These are phyloP conservation scores for Paraphaeosphaeria minitans DNA, from an alignment of 2,329 filamentous ascomycete species.

Conservation along the genomic window DNA sequence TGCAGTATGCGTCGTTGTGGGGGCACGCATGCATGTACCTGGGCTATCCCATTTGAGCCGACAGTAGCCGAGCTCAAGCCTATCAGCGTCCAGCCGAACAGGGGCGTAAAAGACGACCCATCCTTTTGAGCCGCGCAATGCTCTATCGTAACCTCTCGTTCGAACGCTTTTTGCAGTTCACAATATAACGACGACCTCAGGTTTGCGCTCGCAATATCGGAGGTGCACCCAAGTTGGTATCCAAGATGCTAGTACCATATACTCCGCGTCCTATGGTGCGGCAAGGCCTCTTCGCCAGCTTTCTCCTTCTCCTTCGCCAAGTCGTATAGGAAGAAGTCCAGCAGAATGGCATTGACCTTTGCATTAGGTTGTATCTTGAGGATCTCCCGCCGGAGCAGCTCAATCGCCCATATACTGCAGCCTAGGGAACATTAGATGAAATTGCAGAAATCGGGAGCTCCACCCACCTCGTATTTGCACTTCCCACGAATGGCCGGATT, in stretches of 20 bases:
- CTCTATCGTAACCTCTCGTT: background rate
- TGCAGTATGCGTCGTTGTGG: background rate
- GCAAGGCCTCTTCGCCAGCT: constrained; percentile 55
- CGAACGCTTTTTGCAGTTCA: background rate
- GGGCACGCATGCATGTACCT: background rate
- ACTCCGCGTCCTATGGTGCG: constrained; percentile 87
- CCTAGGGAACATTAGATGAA: constrained; percentile 53
- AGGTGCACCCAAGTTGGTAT: background rate
- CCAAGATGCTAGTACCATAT: constrained; percentile 77
- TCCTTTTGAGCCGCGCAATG: background rate
- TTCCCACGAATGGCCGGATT: constrained; percentile 78
- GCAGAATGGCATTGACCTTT: constrained; percentile 81
- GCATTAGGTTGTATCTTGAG: constrained; percentile 71
- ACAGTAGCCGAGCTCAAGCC: background rate
- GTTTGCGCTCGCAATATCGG: background rate
- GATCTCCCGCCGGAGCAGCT: constrained; percentile 85
- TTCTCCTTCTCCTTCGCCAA: constrained; percentile 83
- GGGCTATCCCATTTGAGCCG: background rate
- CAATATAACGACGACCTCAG: background rate
- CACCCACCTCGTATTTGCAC: constrained; percentile 79
- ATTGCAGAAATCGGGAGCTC: no score
- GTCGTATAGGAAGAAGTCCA: constrained; percentile 98
- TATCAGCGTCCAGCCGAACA: background rate
- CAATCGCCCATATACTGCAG: constrained; percentile 95
- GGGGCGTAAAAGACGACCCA: background rate